These are phyloP conservation scores for Trametes gibbosa DNA, from an alignment of 768 basidiomycete genomes.

Conservation along the genomic window DNA sequence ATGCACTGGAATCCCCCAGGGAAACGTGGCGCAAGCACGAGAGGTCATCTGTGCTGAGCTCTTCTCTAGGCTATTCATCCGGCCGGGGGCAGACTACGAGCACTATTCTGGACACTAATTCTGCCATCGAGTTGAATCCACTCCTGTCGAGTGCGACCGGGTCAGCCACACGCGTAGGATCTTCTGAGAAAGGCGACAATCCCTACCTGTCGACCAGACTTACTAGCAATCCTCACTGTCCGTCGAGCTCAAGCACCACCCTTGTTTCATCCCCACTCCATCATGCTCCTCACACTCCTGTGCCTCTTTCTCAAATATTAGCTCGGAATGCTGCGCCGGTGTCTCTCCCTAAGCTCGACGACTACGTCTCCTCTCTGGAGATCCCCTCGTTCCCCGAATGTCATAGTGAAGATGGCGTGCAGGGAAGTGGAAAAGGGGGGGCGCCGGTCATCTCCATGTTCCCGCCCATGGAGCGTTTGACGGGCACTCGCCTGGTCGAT, in stretches of 20 bases:
- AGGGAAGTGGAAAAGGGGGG: slow-evolving; percentile 21
- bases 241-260: slow-evolving; percentile 8
- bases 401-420: neutral
- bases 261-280: neutral
- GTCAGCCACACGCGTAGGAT: neutral
- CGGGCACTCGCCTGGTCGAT: slow-evolving; percentile 53
- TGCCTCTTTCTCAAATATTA: slow-evolving; percentile 58
- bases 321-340: slow-evolving; percentile 56
- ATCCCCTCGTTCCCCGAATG: slow-evolving; percentile 39
- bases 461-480: slow-evolving; percentile 57
- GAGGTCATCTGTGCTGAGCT: neutral
- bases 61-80: neutral
- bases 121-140: slow-evolving; percentile 4
- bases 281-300: slow-evolving; percentile 37
- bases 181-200: no score
- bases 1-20: neutral
- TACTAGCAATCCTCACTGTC: neutral
- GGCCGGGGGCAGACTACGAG: neutral
- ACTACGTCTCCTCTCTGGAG: slow-evolving; percentile 48
- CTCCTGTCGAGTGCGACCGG: neutral
- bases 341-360: slow-evolving; percentile 60
- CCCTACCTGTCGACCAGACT: neutral
- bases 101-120: neutral
- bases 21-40: neutral
- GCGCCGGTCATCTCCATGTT: slow-evolving; percentile 44